Percentiles rank a stretch among this genome's conserved stretches.
Evolutionary conservation across 768 basidiomycete genomes (phyloP).

Genomic region (Pulveroboletus sp.): DNA sequence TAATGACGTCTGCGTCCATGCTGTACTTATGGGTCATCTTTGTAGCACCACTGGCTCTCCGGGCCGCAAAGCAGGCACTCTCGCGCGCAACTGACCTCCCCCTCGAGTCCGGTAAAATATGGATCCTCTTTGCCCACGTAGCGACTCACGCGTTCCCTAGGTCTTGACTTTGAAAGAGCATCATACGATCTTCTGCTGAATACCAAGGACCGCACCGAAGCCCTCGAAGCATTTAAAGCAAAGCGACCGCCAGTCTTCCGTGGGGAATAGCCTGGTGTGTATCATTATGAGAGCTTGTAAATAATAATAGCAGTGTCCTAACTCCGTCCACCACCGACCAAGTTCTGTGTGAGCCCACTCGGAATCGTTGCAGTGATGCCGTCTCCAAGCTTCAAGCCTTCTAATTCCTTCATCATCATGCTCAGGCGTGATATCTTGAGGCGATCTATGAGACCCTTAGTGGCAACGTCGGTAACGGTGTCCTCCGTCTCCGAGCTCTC

Average conservation of each 20-base stretch:
- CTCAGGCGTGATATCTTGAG: slow-evolving; percentile 70
- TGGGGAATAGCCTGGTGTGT: slow-evolving; percentile 54
- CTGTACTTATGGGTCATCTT: background rate
- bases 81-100: slow-evolving; percentile 76
- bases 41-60: slow-evolving; percentile 78
- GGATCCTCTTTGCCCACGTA: background rate
- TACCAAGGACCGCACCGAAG: slow-evolving; percentile 77
- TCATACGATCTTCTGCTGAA: slow-evolving; percentile 79
- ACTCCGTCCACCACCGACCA: slow-evolving; percentile 46
- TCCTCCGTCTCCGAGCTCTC: slow-evolving; percentile 47
- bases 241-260: slow-evolving; percentile 77
- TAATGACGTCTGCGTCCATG: background rate
- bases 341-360: slow-evolving; percentile 52
- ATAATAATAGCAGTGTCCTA: slow-evolving; percentile 27
- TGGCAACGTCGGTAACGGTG: slow-evolving; percentile 38
- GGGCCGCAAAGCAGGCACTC: slow-evolving; percentile 86
- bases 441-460: slow-evolving; percentile 52
- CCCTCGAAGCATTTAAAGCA: slow-evolving; percentile 81
- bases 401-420: slow-evolving; percentile 86
- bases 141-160: slow-evolving; percentile 32
- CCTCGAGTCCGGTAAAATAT: slow-evolving; percentile 62
- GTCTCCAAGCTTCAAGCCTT: slow-evolving; percentile 59
- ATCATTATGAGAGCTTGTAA: background rate
- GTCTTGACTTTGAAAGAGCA: slow-evolving; percentile 89
- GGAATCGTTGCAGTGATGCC: slow-evolving; percentile 59